phyloP scores from a whole-genome alignment of 192 early-diverging fungal species.

The Coemansia sp. region DNA sequence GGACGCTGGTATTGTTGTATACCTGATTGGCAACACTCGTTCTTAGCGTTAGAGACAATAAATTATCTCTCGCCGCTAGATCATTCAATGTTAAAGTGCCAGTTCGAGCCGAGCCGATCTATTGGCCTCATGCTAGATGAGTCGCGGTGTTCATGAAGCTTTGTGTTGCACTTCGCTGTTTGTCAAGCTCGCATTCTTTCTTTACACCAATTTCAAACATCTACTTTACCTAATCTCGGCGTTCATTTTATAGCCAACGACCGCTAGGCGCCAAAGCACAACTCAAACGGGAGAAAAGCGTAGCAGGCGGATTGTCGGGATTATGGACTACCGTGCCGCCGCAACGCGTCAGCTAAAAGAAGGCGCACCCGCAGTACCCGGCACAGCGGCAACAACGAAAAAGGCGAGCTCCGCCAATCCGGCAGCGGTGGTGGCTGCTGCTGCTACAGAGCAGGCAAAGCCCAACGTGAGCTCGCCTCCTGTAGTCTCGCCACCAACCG shows the following conservation, averaged over 20 bases:
- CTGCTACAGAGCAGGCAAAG: slow-evolving; percentile 13
- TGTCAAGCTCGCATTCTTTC: background rate
- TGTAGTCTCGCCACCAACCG: slow-evolving; percentile 5
- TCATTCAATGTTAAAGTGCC: too few species aligned
- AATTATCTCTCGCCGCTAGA: too few species aligned
- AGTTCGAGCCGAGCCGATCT: background rate
- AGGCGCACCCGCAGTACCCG: slow-evolving; percentile 11
- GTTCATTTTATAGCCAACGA: background rate
- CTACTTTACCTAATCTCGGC: background rate
- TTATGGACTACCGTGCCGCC: slow-evolving; percentile 55
- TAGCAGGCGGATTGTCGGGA: slow-evolving; percentile 4
- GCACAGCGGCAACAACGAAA: slow-evolving; percentile 9
- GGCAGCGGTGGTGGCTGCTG: background rate
- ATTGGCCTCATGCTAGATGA: background rate
- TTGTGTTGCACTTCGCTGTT: background rate
- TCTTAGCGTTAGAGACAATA: too few species aligned
- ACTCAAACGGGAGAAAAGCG: slow-evolving; percentile 3
- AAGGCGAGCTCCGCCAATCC: background rate
- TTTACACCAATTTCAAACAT: background rate
- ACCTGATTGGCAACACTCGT: too few species aligned
- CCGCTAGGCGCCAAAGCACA: slow-evolving; percentile 1
- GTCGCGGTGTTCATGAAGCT: background rate
- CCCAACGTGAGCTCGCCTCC: background rate
- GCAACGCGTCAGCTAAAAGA: slow-evolving; percentile 51
- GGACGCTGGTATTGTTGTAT: too few species aligned